These are phyloP conservation scores for Diaporthe citriasiana DNA, from an alignment of 2,329 filamentous ascomycete species.

Conservation along the genomic window DNA sequence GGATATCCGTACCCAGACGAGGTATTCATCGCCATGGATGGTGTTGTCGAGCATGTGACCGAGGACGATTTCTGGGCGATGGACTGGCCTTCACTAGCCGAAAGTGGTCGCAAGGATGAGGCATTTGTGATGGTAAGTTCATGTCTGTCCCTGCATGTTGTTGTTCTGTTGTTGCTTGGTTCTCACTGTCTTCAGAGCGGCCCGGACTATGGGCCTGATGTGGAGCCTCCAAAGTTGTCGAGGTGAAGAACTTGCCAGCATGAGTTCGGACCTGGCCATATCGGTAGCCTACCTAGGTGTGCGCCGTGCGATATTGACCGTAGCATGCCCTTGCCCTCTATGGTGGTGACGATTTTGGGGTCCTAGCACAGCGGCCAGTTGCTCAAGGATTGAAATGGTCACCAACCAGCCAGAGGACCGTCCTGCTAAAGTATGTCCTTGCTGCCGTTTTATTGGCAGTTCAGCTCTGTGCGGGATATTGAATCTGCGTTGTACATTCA, in stretches of 20 bases:
- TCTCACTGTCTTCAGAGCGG: neutral
- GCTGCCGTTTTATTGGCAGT: too few relatives aligned
- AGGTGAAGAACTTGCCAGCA: neutral
- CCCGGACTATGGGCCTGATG: neutral
- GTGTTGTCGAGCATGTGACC: neutral
- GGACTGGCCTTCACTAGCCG: neutral
- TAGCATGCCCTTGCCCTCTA: neutral
- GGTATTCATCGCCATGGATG: neutral
- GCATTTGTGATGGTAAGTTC: neutral
- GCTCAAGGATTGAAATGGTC: too few relatives aligned
- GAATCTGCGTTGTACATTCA: too few relatives aligned
- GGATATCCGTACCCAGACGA: neutral
- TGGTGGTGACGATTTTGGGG: neutral
- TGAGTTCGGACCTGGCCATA: neutral
- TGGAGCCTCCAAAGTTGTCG: neutral
- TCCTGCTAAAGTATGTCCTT: too few relatives aligned
- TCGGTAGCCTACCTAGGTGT: neutral
- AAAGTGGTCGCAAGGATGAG: neutral
- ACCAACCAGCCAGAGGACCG: too few relatives aligned
- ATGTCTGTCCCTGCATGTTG: neutral
- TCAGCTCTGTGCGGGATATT: too few relatives aligned
- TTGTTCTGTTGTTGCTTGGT: neutral
- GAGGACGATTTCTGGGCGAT: neutral
- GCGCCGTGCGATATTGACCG: neutral
- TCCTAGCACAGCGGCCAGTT: too few relatives aligned